Percentiles rank a stretch among this genome's conserved stretches.
These are phyloP conservation scores for Trichoderma gamsii DNA, from an alignment of 495 filamentous ascomycete genomes.

Conservation along the genomic window DNA sequence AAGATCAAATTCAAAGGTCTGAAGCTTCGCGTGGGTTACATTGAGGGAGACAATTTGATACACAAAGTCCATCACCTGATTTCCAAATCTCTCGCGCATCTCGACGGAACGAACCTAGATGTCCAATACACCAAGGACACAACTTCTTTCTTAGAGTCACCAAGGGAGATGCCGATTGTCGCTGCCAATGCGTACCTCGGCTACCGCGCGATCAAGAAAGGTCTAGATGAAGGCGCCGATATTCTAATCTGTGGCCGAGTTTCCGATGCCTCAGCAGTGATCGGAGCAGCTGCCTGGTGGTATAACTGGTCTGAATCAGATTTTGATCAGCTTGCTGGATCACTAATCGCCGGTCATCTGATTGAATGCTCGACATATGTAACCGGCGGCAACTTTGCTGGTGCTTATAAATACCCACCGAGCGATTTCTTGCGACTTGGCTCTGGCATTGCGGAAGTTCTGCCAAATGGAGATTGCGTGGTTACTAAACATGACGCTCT, in stretches of 20 bases:
- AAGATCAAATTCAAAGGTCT: constrained; percentile 31
- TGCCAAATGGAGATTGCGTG: constrained; percentile 40
- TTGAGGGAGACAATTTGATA: constrained; percentile 35
- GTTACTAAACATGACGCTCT: constrained; percentile 22
- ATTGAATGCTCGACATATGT: constrained; percentile 51
- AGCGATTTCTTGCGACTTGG: constrained; percentile 32
- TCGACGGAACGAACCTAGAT: background rate
- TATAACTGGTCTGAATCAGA: constrained; percentile 38
- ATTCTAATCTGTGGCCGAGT: constrained; percentile 53
- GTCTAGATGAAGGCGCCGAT: constrained; percentile 46
- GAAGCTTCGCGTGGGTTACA: constrained; percentile 35
- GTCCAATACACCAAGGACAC: constrained; percentile 6
- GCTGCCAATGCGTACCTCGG: constrained; percentile 35
- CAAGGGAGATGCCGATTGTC: constrained; percentile 9
- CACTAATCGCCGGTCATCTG: constrained; percentile 45
- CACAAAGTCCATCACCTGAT: constrained; percentile 32
- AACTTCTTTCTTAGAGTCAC: background rate
- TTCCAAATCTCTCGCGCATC: constrained; percentile 16
- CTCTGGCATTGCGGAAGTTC: constrained; percentile 53
- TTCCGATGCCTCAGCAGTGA: constrained; percentile 46
- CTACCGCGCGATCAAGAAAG: constrained; percentile 41
- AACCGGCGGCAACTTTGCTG: constrained; percentile 49
- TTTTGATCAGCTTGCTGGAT: constrained; percentile 42
- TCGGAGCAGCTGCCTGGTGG: constrained; percentile 44
- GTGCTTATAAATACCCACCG: constrained; percentile 30